Evolutionary conservation across 805 yeast species (phyloP).

Genomic region (Lipomyces lipofer): DNA sequence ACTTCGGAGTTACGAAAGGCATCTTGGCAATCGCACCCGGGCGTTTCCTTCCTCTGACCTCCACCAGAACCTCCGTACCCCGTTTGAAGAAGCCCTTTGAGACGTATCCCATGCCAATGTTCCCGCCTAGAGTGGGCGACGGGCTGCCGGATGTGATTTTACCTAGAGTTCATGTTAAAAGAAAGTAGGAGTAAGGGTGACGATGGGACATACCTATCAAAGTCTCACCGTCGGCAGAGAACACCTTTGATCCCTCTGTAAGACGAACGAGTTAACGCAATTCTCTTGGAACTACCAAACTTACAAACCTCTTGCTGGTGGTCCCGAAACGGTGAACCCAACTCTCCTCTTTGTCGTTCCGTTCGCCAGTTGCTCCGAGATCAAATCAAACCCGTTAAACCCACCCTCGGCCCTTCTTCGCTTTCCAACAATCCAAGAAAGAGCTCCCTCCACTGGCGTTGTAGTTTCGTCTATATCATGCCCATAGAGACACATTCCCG

Average conservation of each 20-base stretch:
- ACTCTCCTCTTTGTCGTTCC: slow-evolving; percentile 62
- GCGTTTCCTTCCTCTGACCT: slow-evolving; percentile 80
- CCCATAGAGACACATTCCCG: slow-evolving; percentile 98
- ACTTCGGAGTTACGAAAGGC: slow-evolving; percentile 79
- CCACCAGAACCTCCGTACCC: slow-evolving; percentile 70
- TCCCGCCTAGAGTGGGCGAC: slow-evolving; percentile 70
- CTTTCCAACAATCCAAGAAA: slow-evolving; percentile 89
- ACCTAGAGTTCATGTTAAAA: too few species aligned
- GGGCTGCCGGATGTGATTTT: slow-evolving; percentile 63
- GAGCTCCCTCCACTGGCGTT: slow-evolving; percentile 86
- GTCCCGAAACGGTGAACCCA: slow-evolving; percentile 73
- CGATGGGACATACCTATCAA: slow-evolving; percentile 7
- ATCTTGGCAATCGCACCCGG: slow-evolving; percentile 74
- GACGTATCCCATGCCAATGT: slow-evolving; percentile 90
- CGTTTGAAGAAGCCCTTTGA: slow-evolving; percentile 54
- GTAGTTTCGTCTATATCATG: slow-evolving; percentile 77
- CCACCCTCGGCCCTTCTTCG: slow-evolving; percentile 58
- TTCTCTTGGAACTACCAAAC: background rate
- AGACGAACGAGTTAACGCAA: background rate
- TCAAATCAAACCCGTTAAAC: slow-evolving; percentile 77
- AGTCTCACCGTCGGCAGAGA: slow-evolving; percentile 1
- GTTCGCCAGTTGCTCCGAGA: slow-evolving; percentile 64
- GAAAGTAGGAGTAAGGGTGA: too few species aligned
- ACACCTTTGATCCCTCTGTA: slow-evolving; percentile 17
- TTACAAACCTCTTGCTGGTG: slow-evolving; percentile 72